Base-by-base conservation (phyloP, 768 basidiomycete genomes). In the Russula olivacea region DNA sequence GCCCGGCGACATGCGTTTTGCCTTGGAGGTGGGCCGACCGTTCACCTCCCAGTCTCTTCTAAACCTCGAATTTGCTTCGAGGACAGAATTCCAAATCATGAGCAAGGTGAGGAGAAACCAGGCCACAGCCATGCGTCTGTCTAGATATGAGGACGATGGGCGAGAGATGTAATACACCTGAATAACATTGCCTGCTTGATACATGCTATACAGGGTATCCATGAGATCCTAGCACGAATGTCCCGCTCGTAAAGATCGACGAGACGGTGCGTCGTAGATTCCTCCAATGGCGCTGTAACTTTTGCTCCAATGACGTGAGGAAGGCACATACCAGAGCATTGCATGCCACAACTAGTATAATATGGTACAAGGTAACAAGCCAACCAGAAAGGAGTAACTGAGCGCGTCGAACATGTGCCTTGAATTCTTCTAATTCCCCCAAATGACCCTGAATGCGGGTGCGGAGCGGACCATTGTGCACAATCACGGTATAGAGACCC, bases 401-500 rank as follows among this genome's bases (percentile, higher is more conserved):
- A 12, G 45, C 43, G 8, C n/a, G 51, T 47, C 52, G 52, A 49
- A 55, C 4, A 11, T 36, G 58, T 30, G 21, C 34, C 30, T 32
- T 21, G n/a, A 55, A 34, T 34, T 50, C 48, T 15, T 49, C 52
- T 5, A 55, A 9, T 49, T 64, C 53, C 9, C 54, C 47, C 45
- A 25, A 21, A n/a, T 38, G 28, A 21, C 30, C 28, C 5, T 59
- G 25, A 14, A 59, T 49, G 10, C 58, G 53, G 30, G 38, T 49
- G 8, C 58, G 58, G 19, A 59, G 52, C 9, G 36, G 51, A 19
- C 25, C 47, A 19, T 59, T 54, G 52, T 28, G 52, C 25, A n/a
- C 45, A 21, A 55, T 53, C 30, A 30, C 21, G 14, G 52, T 63
- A 38, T 63, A 58, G 32, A 48, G 52, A 25, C 45, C 47, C 12